Evolutionary conservation across 2,329 filamentous ascomycete genomes (phyloP), one percentile per base, ranked within the genome.

Genomic region (Apiospora phragmitis): DNA sequence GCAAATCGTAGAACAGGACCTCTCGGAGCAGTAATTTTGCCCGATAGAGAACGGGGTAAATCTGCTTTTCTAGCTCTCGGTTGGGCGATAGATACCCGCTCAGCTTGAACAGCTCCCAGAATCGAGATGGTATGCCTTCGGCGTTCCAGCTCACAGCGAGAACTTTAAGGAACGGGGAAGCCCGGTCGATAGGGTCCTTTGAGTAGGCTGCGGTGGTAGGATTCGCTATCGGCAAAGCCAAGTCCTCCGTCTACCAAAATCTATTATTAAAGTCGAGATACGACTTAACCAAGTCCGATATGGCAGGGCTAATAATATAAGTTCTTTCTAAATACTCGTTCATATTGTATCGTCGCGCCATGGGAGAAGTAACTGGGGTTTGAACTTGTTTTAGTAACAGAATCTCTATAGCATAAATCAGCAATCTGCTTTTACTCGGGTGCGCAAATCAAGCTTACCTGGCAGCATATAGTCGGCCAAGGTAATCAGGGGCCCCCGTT

Each of bases 21-120:
- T 90, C 88, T 43, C 88, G 81, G 14, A 90, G 80, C n/a, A 90
- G 79, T 18, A 88, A 75, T 75, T 90, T 90, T 35, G 86, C 86
- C 8, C 84, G 83, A 74, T 86, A 86, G 24, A 90, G 78, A 0
- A 85, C 80, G 1, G 88, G 88, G 72, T 85, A 87, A 0, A 78
- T 77, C n/a, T 80, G 76, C 43, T 84, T 83, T 74, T 90, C 88
- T 4, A 80, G 79, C 38, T 85, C 83, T 55, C 88, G 83, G 26
- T 80, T 85, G 16, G 78, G 76, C 2, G 87, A 88, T 68, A 89
- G 77, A 62, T 81, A 81, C 6, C 86, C 84, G 67, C 84, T 89
- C 45, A 87, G 77, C 72, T 83, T 84, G 65, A 90, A 78, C 0
- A 90, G 80, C 49, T 87, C 83, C 75, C 87, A 85, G 47, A 89